phyloP scores from a whole-genome alignment of 345 rosid genomes.

The Arabis alpina region DNA sequence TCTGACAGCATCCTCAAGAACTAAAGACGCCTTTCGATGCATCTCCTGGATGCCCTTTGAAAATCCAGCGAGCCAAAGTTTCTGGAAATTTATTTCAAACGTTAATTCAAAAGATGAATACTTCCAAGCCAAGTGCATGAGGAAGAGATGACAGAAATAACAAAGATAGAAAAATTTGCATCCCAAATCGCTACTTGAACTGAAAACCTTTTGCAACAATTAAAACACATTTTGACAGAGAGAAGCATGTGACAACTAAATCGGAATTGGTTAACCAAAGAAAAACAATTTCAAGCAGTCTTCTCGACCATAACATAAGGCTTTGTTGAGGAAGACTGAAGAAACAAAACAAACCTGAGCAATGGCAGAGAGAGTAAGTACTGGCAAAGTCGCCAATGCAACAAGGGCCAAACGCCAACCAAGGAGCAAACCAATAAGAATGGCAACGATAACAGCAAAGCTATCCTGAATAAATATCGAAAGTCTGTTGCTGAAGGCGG shows the following conservation, averaged over 20 bases:
- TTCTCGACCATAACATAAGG: slow-evolving; percentile 5
- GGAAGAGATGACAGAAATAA: too few relatives aligned
- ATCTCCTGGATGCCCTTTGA: slow-evolving; percentile 99
- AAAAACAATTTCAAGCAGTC: slow-evolving; percentile 10
- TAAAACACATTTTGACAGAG: slow-evolving; percentile 11
- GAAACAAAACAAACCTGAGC: slow-evolving; percentile 80
- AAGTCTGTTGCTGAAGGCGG: slow-evolving; percentile 98
- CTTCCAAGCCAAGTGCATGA: too few relatives aligned
- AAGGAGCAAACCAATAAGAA: slow-evolving; percentile 87
- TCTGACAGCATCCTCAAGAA: slow-evolving; percentile 99
- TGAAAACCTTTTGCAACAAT: slow-evolving; percentile 4
- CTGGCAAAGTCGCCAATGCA: slow-evolving; percentile 89
- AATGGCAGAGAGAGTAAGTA: slow-evolving; percentile 84
- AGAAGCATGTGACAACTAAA: slow-evolving; percentile 15
- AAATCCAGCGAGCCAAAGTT: slow-evolving; percentile 99
- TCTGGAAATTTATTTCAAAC: slow-evolving; percentile 56
- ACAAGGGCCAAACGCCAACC: slow-evolving; percentile 95
- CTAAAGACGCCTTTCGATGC: slow-evolving; percentile 98
- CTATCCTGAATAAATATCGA: slow-evolving; percentile 97
- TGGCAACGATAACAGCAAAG: slow-evolving; percentile 88
- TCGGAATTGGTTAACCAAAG: slow-evolving; percentile 1
- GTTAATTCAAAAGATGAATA: not conserved
- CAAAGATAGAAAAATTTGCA: not conserved
- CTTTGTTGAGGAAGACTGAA: slow-evolving; percentile 10
- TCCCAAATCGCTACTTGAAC: slow-evolving; percentile 7